Conservation (phyloP, 352 stramenopile genomes). For the Globisporangium sylvaticum region DNA sequence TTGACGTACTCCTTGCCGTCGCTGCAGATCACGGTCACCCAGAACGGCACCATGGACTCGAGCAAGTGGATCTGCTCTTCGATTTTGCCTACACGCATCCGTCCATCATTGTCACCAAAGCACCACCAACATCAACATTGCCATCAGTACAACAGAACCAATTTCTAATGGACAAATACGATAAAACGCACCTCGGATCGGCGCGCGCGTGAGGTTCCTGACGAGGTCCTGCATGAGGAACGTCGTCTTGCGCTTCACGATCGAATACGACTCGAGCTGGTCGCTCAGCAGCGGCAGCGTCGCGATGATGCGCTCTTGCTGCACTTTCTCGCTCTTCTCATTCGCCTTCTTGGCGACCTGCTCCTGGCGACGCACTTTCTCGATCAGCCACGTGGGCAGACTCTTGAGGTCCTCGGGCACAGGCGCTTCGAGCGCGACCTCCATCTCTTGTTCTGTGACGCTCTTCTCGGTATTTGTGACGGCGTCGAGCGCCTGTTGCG, state of each 20-base stretch:
- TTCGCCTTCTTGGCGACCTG: constrained; percentile 32
- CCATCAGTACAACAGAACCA: neutral
- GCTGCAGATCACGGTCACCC: constrained; percentile 59
- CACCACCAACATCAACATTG: neutral
- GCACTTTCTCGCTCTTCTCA: constrained; percentile 35
- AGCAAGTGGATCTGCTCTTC: constrained; percentile 70
- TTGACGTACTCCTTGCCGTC: constrained; percentile 70
- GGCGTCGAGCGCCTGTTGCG: constrained; percentile 11
- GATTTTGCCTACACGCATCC: constrained; percentile 27
- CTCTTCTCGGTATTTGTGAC: constrained; percentile 6
- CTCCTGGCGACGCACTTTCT: constrained; percentile 63
- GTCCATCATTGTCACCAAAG: neutral
- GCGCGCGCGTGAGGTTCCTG: constrained; percentile 36
- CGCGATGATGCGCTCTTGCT: constrained; percentile 42
- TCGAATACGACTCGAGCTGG: constrained; percentile 67
- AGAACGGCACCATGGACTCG: constrained; percentile 67
- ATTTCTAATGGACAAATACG: neutral
- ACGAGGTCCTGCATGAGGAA: constrained; percentile 52
- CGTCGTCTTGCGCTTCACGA: constrained; percentile 59
- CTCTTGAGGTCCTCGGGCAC: constrained; percentile 62
- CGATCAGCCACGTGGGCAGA: constrained; percentile 73
- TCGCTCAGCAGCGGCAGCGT: constrained; percentile 74
- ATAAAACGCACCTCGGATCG: constrained; percentile 25
- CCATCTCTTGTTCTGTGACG: constrained; percentile 29
- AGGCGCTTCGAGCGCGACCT: constrained; percentile 46